A percentile compares a stretch with the other conserved stretches of the same genome.
These are phyloP conservation scores for Pythium pyrilobum DNA, from an alignment of 352 stramenopile genomes.

Conservation along the genomic window DNA sequence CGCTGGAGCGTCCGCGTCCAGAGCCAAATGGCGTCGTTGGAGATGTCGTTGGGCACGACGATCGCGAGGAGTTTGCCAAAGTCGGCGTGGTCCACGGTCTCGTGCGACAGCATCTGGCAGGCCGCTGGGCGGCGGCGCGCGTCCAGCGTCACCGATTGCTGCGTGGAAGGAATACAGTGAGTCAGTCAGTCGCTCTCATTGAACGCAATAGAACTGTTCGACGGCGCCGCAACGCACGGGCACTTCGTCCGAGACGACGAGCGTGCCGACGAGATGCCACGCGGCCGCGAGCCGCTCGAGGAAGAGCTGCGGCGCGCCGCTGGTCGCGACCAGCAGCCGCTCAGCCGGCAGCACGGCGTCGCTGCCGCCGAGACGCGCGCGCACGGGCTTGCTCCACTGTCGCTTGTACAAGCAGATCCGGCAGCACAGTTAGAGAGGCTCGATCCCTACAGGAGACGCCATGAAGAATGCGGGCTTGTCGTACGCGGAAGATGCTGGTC, in stretches of 20 bases:
- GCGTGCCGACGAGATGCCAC: slow-evolving; percentile 43
- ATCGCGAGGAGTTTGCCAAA: slow-evolving; percentile 35
- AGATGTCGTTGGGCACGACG: slow-evolving; percentile 36
- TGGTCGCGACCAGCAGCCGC: slow-evolving; percentile 45
- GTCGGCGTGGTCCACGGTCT: slow-evolving; percentile 22
- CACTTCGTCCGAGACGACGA: slow-evolving; percentile 44
- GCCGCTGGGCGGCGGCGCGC: slow-evolving; percentile 7
- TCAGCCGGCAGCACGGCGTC: slow-evolving; percentile 16
- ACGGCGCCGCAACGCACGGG: slow-evolving; percentile 32
- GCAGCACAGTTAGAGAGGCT: not conserved
- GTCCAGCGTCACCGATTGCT: slow-evolving; percentile 17
- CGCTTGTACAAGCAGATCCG: not conserved
- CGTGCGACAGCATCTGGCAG: slow-evolving; percentile 39
- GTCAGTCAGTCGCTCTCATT: not conserved
- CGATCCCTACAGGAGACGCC: not conserved
- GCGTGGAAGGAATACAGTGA: not conserved
- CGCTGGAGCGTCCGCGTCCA: slow-evolving; percentile 39
- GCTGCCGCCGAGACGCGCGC: slow-evolving; percentile 15
- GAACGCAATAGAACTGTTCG: not conserved
- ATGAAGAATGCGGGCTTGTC: too few species aligned
- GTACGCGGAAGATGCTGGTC: slow-evolving; percentile 56
- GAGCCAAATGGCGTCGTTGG: slow-evolving; percentile 34
- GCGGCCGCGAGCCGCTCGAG: slow-evolving; percentile 33
- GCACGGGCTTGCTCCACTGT: slow-evolving; percentile 47
- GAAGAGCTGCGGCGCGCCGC: slow-evolving; percentile 39